phyloP scores from a whole-genome alignment of 768 basidiomycete genomes.

The Leucogyrophana mollusca region DNA sequence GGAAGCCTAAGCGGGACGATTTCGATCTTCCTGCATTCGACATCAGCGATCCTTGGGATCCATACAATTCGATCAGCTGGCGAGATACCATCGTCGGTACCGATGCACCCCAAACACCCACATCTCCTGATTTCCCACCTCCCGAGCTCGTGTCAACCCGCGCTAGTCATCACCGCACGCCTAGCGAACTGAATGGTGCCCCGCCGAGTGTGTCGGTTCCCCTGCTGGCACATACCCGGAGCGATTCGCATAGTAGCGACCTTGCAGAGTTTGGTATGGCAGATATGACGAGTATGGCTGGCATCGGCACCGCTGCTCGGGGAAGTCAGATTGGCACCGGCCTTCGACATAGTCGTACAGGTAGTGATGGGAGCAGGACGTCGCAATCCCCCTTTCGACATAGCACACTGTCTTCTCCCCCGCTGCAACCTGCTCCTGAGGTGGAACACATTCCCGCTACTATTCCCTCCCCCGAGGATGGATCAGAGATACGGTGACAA shows the following conservation, averaged over 20 bases:
- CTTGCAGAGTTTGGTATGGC: slow-evolving; percentile 20
- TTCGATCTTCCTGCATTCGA: slow-evolving; percentile 5
- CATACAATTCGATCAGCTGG: slow-evolving; percentile 16
- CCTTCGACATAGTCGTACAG: slow-evolving; percentile 10
- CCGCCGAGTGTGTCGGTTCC: slow-evolving; percentile 26
- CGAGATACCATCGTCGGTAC: slow-evolving; percentile 30
- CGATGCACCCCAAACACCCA: slow-evolving; percentile 14
- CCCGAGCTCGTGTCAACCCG: slow-evolving; percentile 2
- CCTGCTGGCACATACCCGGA: slow-evolving; percentile 29
- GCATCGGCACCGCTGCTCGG: slow-evolving; percentile 42
- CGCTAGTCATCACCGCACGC: slow-evolving; percentile 20
- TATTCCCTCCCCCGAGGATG: neutral
- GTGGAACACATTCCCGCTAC: neutral
- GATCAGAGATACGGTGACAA: neutral
- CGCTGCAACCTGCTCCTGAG: neutral
- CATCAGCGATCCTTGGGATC: slow-evolving; percentile 22
- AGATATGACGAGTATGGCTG: slow-evolving; percentile 37
- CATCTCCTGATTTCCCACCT: slow-evolving; percentile 11
- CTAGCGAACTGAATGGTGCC: slow-evolving; percentile 15
- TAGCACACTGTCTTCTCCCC: neutral
- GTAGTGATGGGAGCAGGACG: slow-evolving; percentile 11
- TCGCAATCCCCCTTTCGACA: neutral
- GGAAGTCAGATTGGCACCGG: slow-evolving; percentile 24
- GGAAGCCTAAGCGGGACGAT: slow-evolving; percentile 3
- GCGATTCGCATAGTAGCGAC: slow-evolving; percentile 13